Percentiles rank a stretch among this genome's conserved stretches.
Conservation (phyloP, 164 flowering plant species). For the Malania oleifera region DNA sequence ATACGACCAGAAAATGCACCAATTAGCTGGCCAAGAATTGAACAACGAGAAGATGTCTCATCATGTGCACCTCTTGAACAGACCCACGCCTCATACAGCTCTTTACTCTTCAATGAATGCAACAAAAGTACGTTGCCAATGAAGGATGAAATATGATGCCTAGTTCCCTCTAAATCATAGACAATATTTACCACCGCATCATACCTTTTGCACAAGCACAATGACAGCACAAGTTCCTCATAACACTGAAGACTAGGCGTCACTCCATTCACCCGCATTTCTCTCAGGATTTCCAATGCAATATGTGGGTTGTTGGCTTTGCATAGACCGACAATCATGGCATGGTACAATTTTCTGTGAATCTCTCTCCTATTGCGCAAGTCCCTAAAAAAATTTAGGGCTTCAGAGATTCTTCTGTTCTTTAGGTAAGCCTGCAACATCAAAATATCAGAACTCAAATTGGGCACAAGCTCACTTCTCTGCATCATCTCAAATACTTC, state of each 20-base stretch:
- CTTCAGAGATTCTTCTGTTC: slow-evolving; percentile 41
- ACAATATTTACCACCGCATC: slow-evolving; percentile 37
- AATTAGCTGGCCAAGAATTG: slow-evolving; percentile 46
- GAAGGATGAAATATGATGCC: slow-evolving; percentile 56
- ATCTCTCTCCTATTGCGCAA: slow-evolving; percentile 21
- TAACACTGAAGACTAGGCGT: slow-evolving; percentile 56
- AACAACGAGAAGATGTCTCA: slow-evolving; percentile 18
- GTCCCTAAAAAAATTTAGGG: slow-evolving; percentile 43
- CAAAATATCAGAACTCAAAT: slow-evolving; percentile 32
- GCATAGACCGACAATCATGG: slow-evolving; percentile 63
- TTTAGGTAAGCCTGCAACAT: slow-evolving; percentile 56
- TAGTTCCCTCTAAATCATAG: slow-evolving; percentile 35
- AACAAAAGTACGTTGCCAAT: slow-evolving; percentile 59
- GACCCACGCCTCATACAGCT: slow-evolving; percentile 48
- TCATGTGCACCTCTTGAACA: slow-evolving; percentile 16
- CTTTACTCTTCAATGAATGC: slow-evolving; percentile 31
- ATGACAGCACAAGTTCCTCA: slow-evolving; percentile 50
- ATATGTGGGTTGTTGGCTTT: slow-evolving; percentile 31
- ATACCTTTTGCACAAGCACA: slow-evolving; percentile 36
- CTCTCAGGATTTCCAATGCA: slow-evolving; percentile 33
- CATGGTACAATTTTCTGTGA: slow-evolving; percentile 33
- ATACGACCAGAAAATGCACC: slow-evolving; percentile 43
- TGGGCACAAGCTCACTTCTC: slow-evolving; percentile 40
- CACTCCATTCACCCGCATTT: slow-evolving; percentile 31
- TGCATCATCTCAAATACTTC: slow-evolving; percentile 55